Evolutionary conservation across 140 eudicot genomes (phyloP), one percentile per base, ranked within the genome.

Genomic region (Senecio squalidus): DNA sequence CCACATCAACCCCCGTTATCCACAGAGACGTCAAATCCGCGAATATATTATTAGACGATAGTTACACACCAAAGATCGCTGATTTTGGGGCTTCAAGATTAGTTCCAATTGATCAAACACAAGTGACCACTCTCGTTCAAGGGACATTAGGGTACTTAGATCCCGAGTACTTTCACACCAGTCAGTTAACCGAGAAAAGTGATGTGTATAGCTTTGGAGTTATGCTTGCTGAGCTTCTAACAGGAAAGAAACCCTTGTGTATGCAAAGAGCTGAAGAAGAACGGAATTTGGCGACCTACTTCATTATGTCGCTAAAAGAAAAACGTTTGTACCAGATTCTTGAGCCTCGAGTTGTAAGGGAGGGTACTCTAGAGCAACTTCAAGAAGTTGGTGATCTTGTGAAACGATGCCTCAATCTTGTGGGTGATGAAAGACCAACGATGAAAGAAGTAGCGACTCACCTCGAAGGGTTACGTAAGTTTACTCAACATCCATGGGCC

Each of bases 1-100:
- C 38, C 5, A 27, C 70, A 15, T 23, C 70, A 28, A 52, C 18
- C n/a, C 60, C 60, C 24, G 43, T 55, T 9, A 30, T 55, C 16
- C 60, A 55, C 28, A 55, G 60, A 52, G 70, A 64, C 16, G 60
- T 64, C 15, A 51, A 65, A 21, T 65, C 62, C 17, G 41, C 62
- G 15, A 65, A 65, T 21, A 65, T 65, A 36, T 53, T 65, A 65
- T 54, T 65, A 36, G 71, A 65, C 22, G 62, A 65, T 33, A 53
- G 53, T 15, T 65, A 50, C 31, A 65, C 53, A 18, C 16, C 61
- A 15, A 65, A 65, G 36, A 52, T 65, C 11, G 23, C 71, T 3
- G 71, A 66, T 66, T 65, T 65, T n/a, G 71, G 62, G 10, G 54
- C 71, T 4, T 65, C 71, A 26, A 65, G 71, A 18, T 43, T 65